A percentile compares a stretch with the other conserved stretches of the same genome.
These are phyloP conservation scores for Trichoderma simmonsii DNA, from an alignment of 2,329 filamentous ascomycete genomes.

Conservation along the genomic window DNA sequence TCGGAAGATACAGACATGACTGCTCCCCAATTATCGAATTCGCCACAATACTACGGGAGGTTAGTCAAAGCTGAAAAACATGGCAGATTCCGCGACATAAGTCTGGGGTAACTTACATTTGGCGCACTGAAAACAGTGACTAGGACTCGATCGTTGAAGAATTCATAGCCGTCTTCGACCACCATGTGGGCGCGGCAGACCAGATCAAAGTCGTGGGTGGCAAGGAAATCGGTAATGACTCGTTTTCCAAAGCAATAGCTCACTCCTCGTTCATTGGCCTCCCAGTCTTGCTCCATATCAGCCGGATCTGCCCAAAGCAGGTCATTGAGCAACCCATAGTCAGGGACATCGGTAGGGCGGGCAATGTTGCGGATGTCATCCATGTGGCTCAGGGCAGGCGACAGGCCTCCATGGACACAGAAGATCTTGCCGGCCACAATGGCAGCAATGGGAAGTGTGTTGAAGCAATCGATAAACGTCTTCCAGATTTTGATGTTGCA, in stretches of 20 bases:
- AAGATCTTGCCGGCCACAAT: constrained; percentile 98
- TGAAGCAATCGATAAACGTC: constrained; percentile 95
- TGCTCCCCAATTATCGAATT: constrained; percentile 98
- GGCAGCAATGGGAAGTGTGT: constrained; percentile 90
- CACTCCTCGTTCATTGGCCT: constrained; percentile 92
- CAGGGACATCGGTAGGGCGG: constrained; percentile 92
- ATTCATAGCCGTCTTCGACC: constrained; percentile 97
- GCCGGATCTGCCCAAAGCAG: constrained; percentile 96
- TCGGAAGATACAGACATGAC: constrained; percentile 97
- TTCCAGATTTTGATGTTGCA: constrained; percentile 99
- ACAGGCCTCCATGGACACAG: constrained; percentile 92
- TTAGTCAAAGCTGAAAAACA: constrained; percentile 25
- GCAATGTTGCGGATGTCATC: constrained; percentile 97
- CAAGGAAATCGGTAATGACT: constrained; percentile 93
- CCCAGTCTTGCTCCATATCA: constrained; percentile 98
- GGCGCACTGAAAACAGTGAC: constrained; percentile 98
- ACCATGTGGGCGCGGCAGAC: constrained; percentile 99
- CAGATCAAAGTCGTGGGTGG: constrained; percentile 92
- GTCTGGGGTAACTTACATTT: constrained; percentile 64
- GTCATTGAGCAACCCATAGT: constrained; percentile 93
- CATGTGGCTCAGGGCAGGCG: constrained; percentile 91
- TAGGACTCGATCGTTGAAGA: constrained; percentile 91
- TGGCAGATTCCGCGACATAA: neutral
- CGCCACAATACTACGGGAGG: constrained; percentile 81
- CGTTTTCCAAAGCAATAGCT: constrained; percentile 99